A percentile compares a stretch with the other conserved stretches of the same genome.
phyloP scores from a whole-genome alignment of 2,329 filamentous ascomycete genomes.

The Trichoderma polysporum region DNA sequence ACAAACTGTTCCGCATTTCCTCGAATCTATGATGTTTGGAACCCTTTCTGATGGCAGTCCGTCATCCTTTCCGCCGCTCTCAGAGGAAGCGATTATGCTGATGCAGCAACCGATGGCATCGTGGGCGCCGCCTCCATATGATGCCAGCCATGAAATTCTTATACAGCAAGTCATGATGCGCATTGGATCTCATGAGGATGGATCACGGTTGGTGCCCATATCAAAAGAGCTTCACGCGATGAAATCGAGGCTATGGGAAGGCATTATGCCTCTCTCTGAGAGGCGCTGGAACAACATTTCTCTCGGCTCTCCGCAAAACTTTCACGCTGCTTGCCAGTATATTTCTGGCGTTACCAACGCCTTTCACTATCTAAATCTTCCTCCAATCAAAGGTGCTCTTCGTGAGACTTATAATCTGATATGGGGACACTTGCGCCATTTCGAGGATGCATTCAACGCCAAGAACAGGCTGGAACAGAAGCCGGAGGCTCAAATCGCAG shows the following conservation, averaged over 20 bases:
- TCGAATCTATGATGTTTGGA: constrained; percentile 24
- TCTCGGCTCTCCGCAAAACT: constrained; percentile 27
- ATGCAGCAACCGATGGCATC: constrained; percentile 23
- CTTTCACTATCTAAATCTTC: constrained; percentile 31
- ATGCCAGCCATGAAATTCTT: constrained; percentile 12
- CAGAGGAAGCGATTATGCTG: background rate
- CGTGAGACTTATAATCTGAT: constrained; percentile 32
- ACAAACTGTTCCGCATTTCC: constrained; percentile 26
- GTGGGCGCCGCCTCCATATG: constrained; percentile 29
- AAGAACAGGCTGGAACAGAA: constrained; percentile 13
- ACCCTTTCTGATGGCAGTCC: constrained; percentile 16
- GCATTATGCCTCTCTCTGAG: constrained; percentile 30
- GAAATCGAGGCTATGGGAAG: constrained; percentile 34
- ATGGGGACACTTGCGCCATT: constrained; percentile 27
- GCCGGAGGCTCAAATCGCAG: constrained; percentile 24
- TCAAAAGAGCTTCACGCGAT: constrained; percentile 32
- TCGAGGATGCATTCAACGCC: constrained; percentile 30
- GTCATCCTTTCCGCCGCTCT: constrained; percentile 20
- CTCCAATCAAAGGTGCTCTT: constrained; percentile 23
- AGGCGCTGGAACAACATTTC: constrained; percentile 29
- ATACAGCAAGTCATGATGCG: constrained; percentile 18
- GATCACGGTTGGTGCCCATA: constrained; percentile 22
- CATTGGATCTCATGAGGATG: constrained; percentile 28
- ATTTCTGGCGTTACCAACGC: constrained; percentile 27
- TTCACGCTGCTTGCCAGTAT: constrained; percentile 29